Conservation (phyloP, 371 early-diverging fungal species). For the Rozella allomycis region DNA sequence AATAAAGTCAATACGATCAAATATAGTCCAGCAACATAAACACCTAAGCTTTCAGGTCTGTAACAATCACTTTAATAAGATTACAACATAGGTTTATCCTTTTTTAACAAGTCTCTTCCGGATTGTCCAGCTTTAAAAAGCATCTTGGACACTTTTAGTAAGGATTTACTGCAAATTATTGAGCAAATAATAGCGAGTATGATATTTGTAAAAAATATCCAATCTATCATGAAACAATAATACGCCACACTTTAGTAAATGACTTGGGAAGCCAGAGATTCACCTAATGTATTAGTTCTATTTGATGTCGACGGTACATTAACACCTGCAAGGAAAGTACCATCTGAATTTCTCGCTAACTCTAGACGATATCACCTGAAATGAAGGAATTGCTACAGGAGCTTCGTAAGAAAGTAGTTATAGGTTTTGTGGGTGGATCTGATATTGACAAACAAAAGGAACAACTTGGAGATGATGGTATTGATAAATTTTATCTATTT, state of each 20-base stretch:
- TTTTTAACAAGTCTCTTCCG: slow-evolving; percentile 64
- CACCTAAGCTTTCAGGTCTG: background rate
- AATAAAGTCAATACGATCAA: background rate
- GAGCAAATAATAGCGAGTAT: no score
- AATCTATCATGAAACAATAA: no score
- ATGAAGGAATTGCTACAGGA: slow-evolving; percentile 57
- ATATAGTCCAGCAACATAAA: background rate
- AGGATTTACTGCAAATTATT: no score
- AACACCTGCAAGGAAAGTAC: slow-evolving; percentile 78
- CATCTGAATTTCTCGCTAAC: background rate
- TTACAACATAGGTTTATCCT: slow-evolving; percentile 42
- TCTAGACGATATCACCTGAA: slow-evolving; percentile 34
- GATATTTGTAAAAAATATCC: no score
- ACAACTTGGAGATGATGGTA: slow-evolving; percentile 80
- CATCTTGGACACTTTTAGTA: no score
- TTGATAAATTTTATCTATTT: slow-evolving; percentile 2
- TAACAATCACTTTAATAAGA: no score
- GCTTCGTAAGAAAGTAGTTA: slow-evolving; percentile 67
- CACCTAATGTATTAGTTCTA: slow-evolving; percentile 64
- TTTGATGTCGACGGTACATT: slow-evolving; percentile 99
- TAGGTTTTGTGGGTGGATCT: slow-evolving; percentile 98
- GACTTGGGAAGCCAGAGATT: slow-evolving; percentile 39
- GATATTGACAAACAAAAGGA: slow-evolving; percentile 93
- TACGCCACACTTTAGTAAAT: no score
- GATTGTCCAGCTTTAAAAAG: slow-evolving; percentile 45